These are phyloP conservation scores for Arthroderma sp. DNA, from an alignment of 2,329 filamentous ascomycete genomes.

Conservation along the genomic window DNA sequence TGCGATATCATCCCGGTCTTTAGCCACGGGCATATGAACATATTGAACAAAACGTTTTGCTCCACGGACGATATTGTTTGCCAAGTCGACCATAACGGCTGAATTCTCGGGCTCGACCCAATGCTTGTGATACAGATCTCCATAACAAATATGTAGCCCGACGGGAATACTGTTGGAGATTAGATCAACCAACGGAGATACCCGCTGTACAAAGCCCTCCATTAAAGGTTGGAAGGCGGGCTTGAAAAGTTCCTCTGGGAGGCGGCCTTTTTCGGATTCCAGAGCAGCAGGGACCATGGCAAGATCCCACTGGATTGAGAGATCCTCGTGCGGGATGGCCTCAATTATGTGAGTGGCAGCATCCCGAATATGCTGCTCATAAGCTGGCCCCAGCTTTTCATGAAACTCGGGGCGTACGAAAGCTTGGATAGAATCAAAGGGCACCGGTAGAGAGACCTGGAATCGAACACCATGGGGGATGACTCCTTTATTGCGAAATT, in stretches of 20 bases:
- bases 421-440: conserved; percentile 13
- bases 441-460: conserved; percentile 22
- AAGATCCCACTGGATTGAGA: conserved; percentile 23
- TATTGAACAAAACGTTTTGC: conserved; percentile 24
- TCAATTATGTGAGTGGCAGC: conserved; percentile 15
- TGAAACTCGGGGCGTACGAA: conserved; percentile 13
- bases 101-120: conserved; percentile 31
- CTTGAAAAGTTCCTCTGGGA: conserved; percentile 6
- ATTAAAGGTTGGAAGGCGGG: conserved; percentile 24
- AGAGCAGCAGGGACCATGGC: conserved; percentile 15
- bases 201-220: conserved; percentile 22
- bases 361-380: conserved; percentile 15
- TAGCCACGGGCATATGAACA: conserved; percentile 35
- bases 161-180: conserved; percentile 28
- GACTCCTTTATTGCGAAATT: conserved; percentile 11
- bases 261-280: conserved; percentile 12
- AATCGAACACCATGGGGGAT: conserved; percentile 17
- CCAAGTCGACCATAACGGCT: conserved; percentile 24
- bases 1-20: conserved; percentile 21
- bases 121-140: conserved; percentile 32
- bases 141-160: conserved; percentile 38
- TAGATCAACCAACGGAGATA: conserved; percentile 18
- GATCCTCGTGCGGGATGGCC: conserved; percentile 17
- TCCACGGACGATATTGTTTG: conserved; percentile 18
- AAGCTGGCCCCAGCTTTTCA: conserved; percentile 16